Evolutionary conservation across 352 stramenopile species (phyloP).

Genomic region (Globisporangium megalacanthum): DNA sequence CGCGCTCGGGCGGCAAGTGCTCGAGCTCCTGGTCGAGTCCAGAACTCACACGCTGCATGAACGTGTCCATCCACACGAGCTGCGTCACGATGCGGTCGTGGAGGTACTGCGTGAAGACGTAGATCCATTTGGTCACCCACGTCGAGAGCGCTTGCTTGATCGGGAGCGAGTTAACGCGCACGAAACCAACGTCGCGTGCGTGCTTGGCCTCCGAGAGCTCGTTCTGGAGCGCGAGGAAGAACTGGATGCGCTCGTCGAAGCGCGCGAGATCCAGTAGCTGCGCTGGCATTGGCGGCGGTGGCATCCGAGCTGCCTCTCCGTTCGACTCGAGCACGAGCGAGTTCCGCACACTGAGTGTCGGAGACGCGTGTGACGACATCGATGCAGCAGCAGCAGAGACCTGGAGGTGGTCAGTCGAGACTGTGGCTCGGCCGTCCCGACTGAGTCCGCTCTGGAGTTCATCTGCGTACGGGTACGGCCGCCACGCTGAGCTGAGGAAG

Average conservation of each 20-base stretch:
- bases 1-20: conserved; percentile 29
- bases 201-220: conserved; percentile 88
- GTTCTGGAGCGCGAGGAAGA: conserved; percentile 83
- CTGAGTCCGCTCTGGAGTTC: conserved; percentile 11
- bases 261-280: conserved; percentile 71
- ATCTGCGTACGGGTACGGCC: conserved; percentile 24
- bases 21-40: conserved; percentile 69
- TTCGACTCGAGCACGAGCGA: conserved; percentile 3
- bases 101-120: conserved; percentile 91
- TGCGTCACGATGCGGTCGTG: conserved; percentile 86
- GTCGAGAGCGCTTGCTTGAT: conserved; percentile 93
- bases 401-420: conserved; percentile 18
- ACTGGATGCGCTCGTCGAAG: conserved; percentile 90
- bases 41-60: conserved; percentile 71
- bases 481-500: conserved; percentile 76
- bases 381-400: conserved; percentile 6
- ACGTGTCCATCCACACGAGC: conserved; percentile 81
- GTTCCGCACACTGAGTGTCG: not conserved
- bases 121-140: conserved; percentile 95
- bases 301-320: conserved; percentile 10
- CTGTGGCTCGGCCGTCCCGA: conserved; percentile 18
- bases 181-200: conserved; percentile 85
- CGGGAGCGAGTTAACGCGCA: conserved; percentile 90
- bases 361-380: not conserved
- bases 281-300: conserved; percentile 50